Percentiles rank a stretch among this genome's conserved stretches.
phyloP scores from a whole-genome alignment of 2,329 filamentous ascomycete species.

The Coccinonectria pachysandricola region DNA sequence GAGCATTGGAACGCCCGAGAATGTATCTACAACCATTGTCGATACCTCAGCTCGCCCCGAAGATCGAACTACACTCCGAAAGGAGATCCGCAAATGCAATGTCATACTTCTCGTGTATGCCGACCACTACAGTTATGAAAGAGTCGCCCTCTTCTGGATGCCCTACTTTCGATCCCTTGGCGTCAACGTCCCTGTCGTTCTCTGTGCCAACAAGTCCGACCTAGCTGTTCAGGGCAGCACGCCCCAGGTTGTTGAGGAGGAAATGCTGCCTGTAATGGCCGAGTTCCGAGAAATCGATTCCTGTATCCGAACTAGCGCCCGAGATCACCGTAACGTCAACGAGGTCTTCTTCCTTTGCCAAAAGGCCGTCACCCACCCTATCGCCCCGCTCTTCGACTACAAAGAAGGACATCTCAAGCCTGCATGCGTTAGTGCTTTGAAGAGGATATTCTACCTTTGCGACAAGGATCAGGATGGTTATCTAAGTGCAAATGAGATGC shows the following conservation, averaged over 20 bases:
- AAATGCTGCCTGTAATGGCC: constrained; percentile 96
- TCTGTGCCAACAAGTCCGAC: constrained; percentile 98
- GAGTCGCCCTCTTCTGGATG: constrained; percentile 96
- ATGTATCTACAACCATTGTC: constrained; percentile 94
- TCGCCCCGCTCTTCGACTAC: constrained; percentile 91
- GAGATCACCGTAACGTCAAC: constrained; percentile 88
- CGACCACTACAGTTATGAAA: constrained; percentile 97
- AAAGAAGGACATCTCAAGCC: constrained; percentile 87
- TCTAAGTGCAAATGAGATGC: constrained; percentile 81
- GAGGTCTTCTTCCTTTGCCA: constrained; percentile 97
- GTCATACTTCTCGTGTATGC: constrained; percentile 95
- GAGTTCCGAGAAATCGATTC: constrained; percentile 99
- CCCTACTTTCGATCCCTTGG: constrained; percentile 94
- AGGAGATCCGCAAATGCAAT: constrained; percentile 93
- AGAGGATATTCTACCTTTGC: constrained; percentile 87
- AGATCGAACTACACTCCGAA: constrained; percentile 79
- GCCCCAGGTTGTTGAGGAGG: constrained; percentile 82
- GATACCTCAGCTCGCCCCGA: constrained; percentile 94
- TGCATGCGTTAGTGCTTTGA: constrained; percentile 74
- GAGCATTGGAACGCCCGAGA: constrained; percentile 85
- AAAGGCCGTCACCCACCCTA: constrained; percentile 94
- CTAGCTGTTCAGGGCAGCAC: constrained; percentile 64
- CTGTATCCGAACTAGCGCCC: constrained; percentile 87
- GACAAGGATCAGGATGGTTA: constrained; percentile 95
- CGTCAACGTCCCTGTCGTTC: constrained; percentile 95